Conservation (phyloP, 495 filamentous ascomycete species). For the Penicillium turbatum region DNA sequence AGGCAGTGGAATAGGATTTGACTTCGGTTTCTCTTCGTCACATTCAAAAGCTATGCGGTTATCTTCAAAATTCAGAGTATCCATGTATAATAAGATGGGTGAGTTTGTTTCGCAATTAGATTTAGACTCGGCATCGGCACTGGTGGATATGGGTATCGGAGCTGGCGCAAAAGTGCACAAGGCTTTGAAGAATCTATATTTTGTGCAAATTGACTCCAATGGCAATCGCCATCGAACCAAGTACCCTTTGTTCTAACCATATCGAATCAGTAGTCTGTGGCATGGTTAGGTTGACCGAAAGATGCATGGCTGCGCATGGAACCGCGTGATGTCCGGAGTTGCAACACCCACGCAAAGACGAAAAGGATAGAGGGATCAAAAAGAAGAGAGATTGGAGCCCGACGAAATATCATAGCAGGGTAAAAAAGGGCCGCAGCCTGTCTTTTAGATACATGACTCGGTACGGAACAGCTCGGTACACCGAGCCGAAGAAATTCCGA, state of each 20-base stretch:
- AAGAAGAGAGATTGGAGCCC: too few relatives aligned
- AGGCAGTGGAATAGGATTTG: background rate
- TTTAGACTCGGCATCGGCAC: slow-evolving; percentile 6
- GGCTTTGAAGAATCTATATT: background rate
- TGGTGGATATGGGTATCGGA: background rate
- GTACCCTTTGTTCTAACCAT: too few relatives aligned
- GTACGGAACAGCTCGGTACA: slow-evolving; percentile 12
- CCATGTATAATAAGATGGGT: slow-evolving; percentile 5
- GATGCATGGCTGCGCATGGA: too few relatives aligned
- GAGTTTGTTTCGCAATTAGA: slow-evolving; percentile 1
- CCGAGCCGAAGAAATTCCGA: slow-evolving; percentile 14
- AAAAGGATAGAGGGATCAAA: background rate
- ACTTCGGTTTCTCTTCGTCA: background rate
- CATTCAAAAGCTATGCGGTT: background rate
- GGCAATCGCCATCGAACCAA: too few relatives aligned
- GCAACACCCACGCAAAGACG: background rate
- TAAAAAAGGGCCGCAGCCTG: slow-evolving; percentile 9
- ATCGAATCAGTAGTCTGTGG: too few relatives aligned
- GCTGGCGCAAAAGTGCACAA: slow-evolving; percentile 7
- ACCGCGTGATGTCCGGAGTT: too few relatives aligned
- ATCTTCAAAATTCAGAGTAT: background rate
- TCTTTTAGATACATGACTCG: slow-evolving; percentile 3
- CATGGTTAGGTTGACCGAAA: too few relatives aligned
- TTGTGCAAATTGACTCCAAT: too few relatives aligned
- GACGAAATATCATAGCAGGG: too few relatives aligned